These are phyloP conservation scores for Acidomyces sp. DNA, from an alignment of 495 filamentous ascomycete species.

Conservation along the genomic window DNA sequence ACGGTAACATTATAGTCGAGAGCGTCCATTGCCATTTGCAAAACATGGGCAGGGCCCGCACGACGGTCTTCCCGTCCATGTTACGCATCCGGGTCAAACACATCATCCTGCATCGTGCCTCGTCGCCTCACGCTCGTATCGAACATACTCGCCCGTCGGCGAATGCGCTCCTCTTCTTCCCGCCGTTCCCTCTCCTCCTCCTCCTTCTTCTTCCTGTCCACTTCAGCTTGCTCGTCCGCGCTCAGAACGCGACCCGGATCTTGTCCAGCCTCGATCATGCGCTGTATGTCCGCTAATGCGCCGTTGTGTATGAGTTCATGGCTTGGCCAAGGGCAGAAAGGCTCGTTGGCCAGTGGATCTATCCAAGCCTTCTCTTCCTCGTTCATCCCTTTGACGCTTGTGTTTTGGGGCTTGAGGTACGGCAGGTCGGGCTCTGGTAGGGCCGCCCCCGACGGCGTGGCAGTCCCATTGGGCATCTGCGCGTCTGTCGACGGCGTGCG, in stretches of 20 bases:
- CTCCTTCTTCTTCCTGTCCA: constrained; percentile 30
- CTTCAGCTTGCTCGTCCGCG: constrained; percentile 32
- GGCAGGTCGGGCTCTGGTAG: not conserved
- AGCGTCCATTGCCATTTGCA: too few relatives aligned
- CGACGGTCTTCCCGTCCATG: not conserved
- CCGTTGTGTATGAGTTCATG: constrained; percentile 50
- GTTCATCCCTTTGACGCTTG: not conserved
- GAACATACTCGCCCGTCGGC: constrained; percentile 17
- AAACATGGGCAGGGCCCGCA: too few relatives aligned
- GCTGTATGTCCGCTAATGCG: constrained; percentile 46
- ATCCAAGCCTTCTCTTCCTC: constrained; percentile 27
- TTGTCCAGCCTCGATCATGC: constrained; percentile 42
- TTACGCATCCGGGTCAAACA: constrained; percentile 14
- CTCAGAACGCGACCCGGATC: constrained; percentile 42
- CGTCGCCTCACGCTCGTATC: constrained; percentile 5
- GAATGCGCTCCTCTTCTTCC: constrained; percentile 27
- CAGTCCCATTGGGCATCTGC: constrained; percentile 8
- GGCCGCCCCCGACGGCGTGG: constrained; percentile 7
- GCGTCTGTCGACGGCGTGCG: not conserved
- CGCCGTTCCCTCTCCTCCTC: constrained; percentile 32
- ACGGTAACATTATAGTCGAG: too few relatives aligned
- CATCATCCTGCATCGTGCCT: constrained; percentile 3
- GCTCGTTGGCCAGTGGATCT: constrained; percentile 36
- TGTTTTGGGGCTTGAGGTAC: not conserved
- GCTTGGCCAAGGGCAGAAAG: constrained; percentile 57